phyloP scores from a whole-genome alignment of 176 grass and related monocot species.

The Neostapfia colusana region DNA sequence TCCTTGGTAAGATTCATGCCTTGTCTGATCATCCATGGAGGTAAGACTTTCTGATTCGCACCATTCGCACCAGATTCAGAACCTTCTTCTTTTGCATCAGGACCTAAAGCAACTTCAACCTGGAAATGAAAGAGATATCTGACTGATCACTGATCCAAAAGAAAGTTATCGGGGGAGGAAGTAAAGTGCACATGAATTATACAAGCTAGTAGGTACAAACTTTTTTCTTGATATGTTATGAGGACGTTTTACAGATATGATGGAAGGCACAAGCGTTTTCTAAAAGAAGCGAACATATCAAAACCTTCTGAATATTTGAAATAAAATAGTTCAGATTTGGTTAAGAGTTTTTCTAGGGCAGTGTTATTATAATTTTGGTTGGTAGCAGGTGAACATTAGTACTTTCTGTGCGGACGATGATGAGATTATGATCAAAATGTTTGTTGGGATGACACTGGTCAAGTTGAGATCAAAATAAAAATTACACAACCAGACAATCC shows the following conservation, averaged over 20 bases:
- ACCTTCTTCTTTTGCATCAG: conserved; percentile 67
- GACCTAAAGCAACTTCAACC: conserved; percentile 75
- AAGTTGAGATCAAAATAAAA: not conserved
- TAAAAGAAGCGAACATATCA: not conserved
- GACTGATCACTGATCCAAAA: not conserved
- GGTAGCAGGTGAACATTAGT: not conserved
- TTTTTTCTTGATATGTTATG: not conserved
- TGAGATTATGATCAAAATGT: conserved; percentile 8
- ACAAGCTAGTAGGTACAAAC: conserved; percentile 1
- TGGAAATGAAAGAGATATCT: conserved; percentile 33
- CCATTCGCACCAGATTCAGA: conserved; percentile 58
- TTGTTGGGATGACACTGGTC: not conserved
- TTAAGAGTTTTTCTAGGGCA: not conserved
- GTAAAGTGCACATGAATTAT: not conserved
- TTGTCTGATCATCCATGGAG: conserved; percentile 95
- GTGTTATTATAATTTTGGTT: not conserved
- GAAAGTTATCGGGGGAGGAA: not conserved
- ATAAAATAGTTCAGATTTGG: not conserved
- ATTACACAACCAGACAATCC: conserved; percentile 24
- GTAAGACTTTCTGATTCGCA: conserved; percentile 60
- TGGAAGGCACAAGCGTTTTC: not conserved
- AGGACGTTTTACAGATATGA: not conserved
- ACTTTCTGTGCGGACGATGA: conserved; percentile 4
- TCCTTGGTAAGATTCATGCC: conserved; percentile 99
- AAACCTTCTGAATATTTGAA: not conserved